Percentiles rank a stretch among this genome's conserved stretches.
These are phyloP conservation scores for Syzygium aromaticum DNA, from an alignment of 345 rosid species.

Conservation along the genomic window DNA sequence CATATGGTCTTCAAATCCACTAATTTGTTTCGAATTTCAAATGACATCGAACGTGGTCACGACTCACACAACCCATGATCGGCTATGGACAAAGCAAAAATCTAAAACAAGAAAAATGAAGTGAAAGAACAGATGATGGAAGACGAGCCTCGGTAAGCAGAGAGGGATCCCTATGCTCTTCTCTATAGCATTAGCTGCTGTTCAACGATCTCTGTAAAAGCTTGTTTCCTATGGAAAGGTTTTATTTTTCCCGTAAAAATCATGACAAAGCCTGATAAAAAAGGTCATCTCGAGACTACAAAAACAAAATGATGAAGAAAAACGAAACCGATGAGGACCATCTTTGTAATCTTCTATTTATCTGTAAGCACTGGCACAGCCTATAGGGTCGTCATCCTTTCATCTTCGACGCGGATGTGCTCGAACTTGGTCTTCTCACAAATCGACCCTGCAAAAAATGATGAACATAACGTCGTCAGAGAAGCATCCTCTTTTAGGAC, in stretches of 20 bases:
- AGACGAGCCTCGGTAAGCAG: neutral
- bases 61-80: neutral
- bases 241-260: neutral
- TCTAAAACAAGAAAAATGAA: neutral
- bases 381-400: slow-evolving; percentile 8
- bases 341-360: neutral
- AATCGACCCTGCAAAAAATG: slow-evolving; percentile 41
- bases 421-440: slow-evolving; percentile 34
- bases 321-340: neutral
- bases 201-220: neutral
- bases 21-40: neutral
- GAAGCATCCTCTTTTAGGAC: neutral
- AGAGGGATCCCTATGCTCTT: neutral
- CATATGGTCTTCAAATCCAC: neutral
- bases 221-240: neutral
- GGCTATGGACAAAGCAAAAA: neutral
- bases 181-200: neutral
- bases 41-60: neutral
- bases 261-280: neutral
- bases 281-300: neutral
- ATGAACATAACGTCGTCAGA: neutral
- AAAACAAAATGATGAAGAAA: neutral
- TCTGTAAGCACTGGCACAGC: neutral
- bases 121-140: neutral
- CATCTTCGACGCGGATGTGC: neutral